Base-by-base conservation (phyloP, 768 basidiomycete species). In the Piloderma croceum region DNA sequence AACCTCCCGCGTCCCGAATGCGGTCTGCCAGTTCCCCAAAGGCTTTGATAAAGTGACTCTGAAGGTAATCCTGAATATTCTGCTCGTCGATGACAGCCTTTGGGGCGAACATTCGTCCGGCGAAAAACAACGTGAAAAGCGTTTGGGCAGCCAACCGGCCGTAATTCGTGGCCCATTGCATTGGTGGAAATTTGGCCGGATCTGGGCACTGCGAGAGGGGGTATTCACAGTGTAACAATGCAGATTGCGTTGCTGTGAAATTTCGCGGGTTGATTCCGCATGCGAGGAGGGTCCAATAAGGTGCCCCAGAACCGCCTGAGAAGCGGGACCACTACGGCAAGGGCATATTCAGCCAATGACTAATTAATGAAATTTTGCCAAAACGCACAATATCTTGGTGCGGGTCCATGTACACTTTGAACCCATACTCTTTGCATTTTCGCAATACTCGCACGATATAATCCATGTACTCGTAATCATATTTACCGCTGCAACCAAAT, bases 121-220 rank as follows among this genome's bases (percentile, higher is more conserved):
- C 91, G 58, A 88, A 98, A 73, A 97, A 98, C 47, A 99, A 75
- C 6, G 94, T 91, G 67, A 94, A 94, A 39, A 96, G 58, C 9
- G 91, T 94, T 57, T 91, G 87, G 15, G 81, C 80, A 37, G 84
- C 77, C 21, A 97, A 80, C 13, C 86, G 88, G 31, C 86, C 80
- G 56, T 97, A 97, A 57, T 98, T 97, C 19, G 94, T 97, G 6
- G 82, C 79, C 96, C 96, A 99, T 45, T 91, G 77, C 96, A 99
- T 99, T 35, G 85, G 79, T 5, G 96, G 94, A 45, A 91, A 73
- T 0, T 75, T 58, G 3, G 77, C 70, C 1, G 94, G 92, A 48
- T 84, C 71, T 4, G 89, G 73, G 1, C 61, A 53, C 33, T 72
- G 69, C 0, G 81, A 62, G 6, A 68, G 53, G 0, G 90, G 83